A percentile compares a stretch with the other conserved stretches of the same genome.
Conservation (phyloP, 805 yeast species). For the Kodamaea kaohsiungensis region DNA sequence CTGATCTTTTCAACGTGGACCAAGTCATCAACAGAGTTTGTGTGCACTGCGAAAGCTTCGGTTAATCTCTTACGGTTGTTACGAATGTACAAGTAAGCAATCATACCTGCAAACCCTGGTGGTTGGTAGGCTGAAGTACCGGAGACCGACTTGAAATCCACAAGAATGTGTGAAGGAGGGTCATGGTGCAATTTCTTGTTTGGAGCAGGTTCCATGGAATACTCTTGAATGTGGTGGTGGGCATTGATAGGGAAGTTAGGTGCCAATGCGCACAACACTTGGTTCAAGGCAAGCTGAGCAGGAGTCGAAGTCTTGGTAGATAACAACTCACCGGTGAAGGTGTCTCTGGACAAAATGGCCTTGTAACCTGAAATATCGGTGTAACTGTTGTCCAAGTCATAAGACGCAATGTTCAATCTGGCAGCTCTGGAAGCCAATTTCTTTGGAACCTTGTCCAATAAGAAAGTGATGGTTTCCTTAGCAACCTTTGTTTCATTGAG, state of each 20-base stretch:
- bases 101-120: conserved; percentile 67
- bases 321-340: conserved; percentile 57
- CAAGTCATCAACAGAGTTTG: conserved; percentile 57
- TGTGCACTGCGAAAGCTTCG: conserved; percentile 74
- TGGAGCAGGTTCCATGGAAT: conserved; percentile 45
- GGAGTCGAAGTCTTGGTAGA: conserved; percentile 46
- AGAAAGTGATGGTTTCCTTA: conserved; percentile 50
- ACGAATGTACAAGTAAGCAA: conserved; percentile 71
- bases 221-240: conserved; percentile 27
- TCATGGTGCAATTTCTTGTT: conserved; percentile 50
- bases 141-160: conserved; percentile 71
- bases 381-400: conserved; percentile 39
- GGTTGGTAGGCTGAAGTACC: conserved; percentile 61
- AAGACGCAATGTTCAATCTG: conserved; percentile 39
- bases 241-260: conserved; percentile 65
- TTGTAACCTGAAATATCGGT: conserved; percentile 66
- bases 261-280: conserved; percentile 68
- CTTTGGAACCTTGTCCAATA: conserved; percentile 62
- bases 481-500: conserved; percentile 50
- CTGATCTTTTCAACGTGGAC: conserved; percentile 64
- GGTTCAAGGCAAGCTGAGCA: conserved; percentile 63
- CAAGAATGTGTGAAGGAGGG: conserved; percentile 66
- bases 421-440: conserved; percentile 48
- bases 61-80: conserved; percentile 64
- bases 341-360: conserved; percentile 65